Evolutionary conservation across 768 basidiomycete genomes (phyloP).

Genomic region (Boletus vermiculosoides): DNA sequence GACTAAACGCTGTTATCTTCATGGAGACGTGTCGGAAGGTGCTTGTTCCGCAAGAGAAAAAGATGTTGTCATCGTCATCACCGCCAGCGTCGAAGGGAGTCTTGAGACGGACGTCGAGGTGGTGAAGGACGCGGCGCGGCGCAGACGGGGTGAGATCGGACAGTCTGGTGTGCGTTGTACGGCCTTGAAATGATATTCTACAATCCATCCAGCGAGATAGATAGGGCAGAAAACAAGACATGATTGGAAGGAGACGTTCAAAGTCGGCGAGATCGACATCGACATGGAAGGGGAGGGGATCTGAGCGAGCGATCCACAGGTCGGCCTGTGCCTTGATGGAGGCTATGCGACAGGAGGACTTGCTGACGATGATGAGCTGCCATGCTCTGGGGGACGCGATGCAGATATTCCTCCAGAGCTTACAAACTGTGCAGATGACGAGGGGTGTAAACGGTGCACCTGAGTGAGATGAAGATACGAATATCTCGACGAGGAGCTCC

Average conservation of each 20-base stretch:
- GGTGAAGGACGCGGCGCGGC: conserved; percentile 27
- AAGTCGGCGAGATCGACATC: conserved; percentile 46
- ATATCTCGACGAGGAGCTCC: conserved; percentile 65
- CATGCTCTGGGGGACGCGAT: conserved; percentile 57
- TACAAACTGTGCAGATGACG: conserved; percentile 52
- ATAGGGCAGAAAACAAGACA: conserved; percentile 59
- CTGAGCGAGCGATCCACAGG: conserved; percentile 54
- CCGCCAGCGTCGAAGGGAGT: conserved; percentile 21
- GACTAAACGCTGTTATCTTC: conserved; percentile 46
- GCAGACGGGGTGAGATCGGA: conserved; percentile 22
- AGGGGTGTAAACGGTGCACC: conserved; percentile 50
- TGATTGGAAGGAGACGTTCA: conserved; percentile 57
- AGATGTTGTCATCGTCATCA: conserved; percentile 24
- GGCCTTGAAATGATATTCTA: conserved; percentile 40
- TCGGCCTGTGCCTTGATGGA: conserved; percentile 48
- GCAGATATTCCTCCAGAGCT: conserved; percentile 56
- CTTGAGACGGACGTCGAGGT: conserved; percentile 27
- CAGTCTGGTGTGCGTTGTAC: conserved; percentile 29
- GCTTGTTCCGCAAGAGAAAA: conserved; percentile 34
- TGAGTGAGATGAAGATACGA: conserved; percentile 41
- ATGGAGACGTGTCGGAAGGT: conserved; percentile 43
- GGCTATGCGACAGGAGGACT: conserved; percentile 33
- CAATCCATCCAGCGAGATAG: conserved; percentile 60
- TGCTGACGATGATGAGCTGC: conserved; percentile 55
- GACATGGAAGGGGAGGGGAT: conserved; percentile 54